Evolutionary conservation across 73 alveolate species (phyloP).

Genomic region (Stentor coeruleus): DNA sequence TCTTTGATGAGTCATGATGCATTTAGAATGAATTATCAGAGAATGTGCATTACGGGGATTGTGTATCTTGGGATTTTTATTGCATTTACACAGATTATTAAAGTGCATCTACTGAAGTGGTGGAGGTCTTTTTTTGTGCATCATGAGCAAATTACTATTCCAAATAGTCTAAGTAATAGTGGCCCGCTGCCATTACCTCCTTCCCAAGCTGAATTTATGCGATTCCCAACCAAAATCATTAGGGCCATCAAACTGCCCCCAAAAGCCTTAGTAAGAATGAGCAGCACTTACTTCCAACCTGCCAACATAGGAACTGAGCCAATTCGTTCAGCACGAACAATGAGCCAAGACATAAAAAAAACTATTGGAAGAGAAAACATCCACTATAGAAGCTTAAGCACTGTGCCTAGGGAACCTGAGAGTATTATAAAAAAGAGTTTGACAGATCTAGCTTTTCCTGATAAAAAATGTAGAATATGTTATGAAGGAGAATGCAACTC

Average conservation of each 20-base stretch:
- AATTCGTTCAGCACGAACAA: neutral
- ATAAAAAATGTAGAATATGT: slow-evolving; percentile 36
- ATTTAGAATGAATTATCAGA: neutral
- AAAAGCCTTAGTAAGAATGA: neutral
- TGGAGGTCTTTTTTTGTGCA: neutral
- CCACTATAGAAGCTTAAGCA: neutral
- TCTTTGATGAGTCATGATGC: neutral
- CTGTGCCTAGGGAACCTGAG: neutral
- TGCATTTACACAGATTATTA: neutral
- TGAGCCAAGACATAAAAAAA: neutral
- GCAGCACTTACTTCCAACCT: slow-evolving; percentile 15
- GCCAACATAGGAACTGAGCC: neutral
- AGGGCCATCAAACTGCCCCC: slow-evolving; percentile 10
- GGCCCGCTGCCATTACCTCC: slow-evolving; percentile 21
- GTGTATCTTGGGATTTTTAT: neutral
- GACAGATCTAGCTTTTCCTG: neutral
- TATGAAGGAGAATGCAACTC: slow-evolving; percentile 31
- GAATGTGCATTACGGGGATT: neutral
- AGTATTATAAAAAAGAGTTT: no score
- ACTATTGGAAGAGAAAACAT: neutral
- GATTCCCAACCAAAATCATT: neutral
- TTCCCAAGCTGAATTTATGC: neutral
- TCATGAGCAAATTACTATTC: neutral
- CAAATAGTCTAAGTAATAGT: neutral
- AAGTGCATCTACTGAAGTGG: neutral